Evolutionary conservation across 257 asterid genomes (phyloP), one percentile per base, ranked within the genome.

Genomic region (Solanum lignicaule): DNA sequence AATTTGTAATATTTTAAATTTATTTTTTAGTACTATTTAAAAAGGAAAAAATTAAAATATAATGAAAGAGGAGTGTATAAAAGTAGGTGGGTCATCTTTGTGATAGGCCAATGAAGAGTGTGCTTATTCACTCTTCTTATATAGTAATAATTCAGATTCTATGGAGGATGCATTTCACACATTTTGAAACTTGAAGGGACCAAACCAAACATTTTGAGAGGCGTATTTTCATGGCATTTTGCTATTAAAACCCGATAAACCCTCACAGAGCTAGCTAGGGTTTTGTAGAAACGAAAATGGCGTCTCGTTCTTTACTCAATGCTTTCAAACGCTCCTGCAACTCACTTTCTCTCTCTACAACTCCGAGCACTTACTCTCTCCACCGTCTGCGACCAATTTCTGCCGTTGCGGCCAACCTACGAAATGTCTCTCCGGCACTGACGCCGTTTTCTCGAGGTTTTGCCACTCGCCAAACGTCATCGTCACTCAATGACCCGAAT

Each of bases 401-500:
- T 68, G 89, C 94, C 43, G 90, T 90, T 23, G 84, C 90, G 21
- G 83, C 88, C 68, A 79, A 88, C 48, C 58, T 88, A 83, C 90
- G 90, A 88, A 91, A 90, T 91, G 89, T 52, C 27, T 38, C 36
- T 25, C 69, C 87, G 89, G 94, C 79, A 20, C 14, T 18, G 29
- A 84, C 84, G 31, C 0, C 43, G 27, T 82, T 95, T 32, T 14
- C 92, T 13, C 88, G 98, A 76, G 93, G 96, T 18, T 91, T 96
- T 36, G 87, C 99, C 7, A 92, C 98, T 58, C 93, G 95, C 1
- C 94, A 88, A 83, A 94, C 96, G 18, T 65, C 94, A 25, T 91
- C 98, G 0, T 97, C 98, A 1, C 93, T 96, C 52, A 95, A 85
- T 58, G 98, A 97, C 73, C 98, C 96, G 35, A 96, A 95, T 91